These are phyloP conservation scores for Phanerochaete carnosa DNA, from an alignment of 768 basidiomycete species.

Conservation along the genomic window DNA sequence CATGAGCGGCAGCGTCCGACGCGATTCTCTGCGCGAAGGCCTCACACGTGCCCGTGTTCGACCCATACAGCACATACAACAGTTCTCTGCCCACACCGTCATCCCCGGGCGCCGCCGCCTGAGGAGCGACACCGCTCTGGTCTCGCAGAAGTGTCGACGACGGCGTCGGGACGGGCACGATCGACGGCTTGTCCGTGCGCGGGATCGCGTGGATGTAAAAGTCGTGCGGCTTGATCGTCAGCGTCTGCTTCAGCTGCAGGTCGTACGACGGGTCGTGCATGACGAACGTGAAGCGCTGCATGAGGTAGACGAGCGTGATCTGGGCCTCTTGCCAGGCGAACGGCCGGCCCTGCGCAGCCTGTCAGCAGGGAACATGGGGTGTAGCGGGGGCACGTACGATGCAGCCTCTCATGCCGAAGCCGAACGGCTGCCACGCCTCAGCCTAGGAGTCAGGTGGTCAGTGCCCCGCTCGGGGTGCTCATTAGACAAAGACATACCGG, in stretches of 20 bases:
- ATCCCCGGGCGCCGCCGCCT: neutral
- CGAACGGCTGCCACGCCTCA: conserved; percentile 41
- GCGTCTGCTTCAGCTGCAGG: conserved; percentile 39
- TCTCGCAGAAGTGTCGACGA: neutral
- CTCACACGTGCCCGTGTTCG: conserved; percentile 48
- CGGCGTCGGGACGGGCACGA: conserved; percentile 24
- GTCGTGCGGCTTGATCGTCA: conserved; percentile 46
- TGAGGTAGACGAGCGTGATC: conserved; percentile 36
- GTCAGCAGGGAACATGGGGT: neutral
- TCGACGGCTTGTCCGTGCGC: neutral
- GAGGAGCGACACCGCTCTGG: neutral
- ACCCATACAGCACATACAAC: conserved; percentile 39
- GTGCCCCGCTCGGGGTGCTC: neutral
- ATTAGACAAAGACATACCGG: conserved; percentile 25
- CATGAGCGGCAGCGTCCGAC: conserved; percentile 34
- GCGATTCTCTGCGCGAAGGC: conserved; percentile 45
- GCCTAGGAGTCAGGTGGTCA: conserved; percentile 22
- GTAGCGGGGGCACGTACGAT: conserved; percentile 15
- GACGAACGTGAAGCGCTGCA: conserved; percentile 44
- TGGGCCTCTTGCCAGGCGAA: conserved; percentile 48
- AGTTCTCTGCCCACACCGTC: conserved; percentile 15
- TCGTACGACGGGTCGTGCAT: conserved; percentile 41
- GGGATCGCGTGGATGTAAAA: conserved; percentile 37
- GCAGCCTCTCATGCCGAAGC: conserved; percentile 26
- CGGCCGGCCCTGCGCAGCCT: conserved; percentile 30